Percentiles rank a stretch among this genome's conserved stretches.
These are phyloP conservation scores for Pythium phragmitis DNA, from an alignment of 352 stramenopile species.

Conservation along the genomic window DNA sequence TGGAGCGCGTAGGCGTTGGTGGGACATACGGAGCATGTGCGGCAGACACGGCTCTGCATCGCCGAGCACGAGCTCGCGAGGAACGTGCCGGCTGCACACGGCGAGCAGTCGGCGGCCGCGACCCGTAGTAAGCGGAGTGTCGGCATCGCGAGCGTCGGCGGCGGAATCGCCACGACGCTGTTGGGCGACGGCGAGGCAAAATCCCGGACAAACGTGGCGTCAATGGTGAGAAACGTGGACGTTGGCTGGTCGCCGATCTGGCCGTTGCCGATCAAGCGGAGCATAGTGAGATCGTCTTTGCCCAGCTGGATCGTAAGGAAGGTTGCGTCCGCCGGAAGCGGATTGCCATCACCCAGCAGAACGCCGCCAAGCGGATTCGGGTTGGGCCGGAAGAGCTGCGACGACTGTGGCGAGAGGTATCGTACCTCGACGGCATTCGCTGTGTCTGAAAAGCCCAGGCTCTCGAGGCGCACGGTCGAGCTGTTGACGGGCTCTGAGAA, in stretches of 20 bases:
- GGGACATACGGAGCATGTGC: constrained; percentile 54
- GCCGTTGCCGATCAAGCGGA: constrained; percentile 42
- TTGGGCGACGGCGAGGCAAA: constrained; percentile 42
- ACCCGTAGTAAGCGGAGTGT: constrained; percentile 33
- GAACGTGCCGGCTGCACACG: constrained; percentile 44
- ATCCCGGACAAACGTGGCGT: constrained; percentile 40
- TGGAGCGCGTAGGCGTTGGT: constrained; percentile 52
- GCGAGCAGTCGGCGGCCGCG: constrained; percentile 48
- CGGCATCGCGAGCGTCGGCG: constrained; percentile 4
- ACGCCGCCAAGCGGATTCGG: constrained; percentile 51
- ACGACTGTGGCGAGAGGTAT: constrained; percentile 37
- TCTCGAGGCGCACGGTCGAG: constrained; percentile 31
- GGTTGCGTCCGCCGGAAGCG: constrained; percentile 55
- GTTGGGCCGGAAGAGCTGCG: constrained; percentile 44
- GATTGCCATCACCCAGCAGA: constrained; percentile 39
- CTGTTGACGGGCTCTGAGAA: constrained; percentile 70
- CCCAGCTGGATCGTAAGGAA: constrained; percentile 62
- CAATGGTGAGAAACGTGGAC: constrained; percentile 54
- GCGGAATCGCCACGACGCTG: constrained; percentile 26
- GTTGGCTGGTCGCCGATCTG: constrained; percentile 43
- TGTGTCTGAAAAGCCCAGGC: constrained; percentile 47
- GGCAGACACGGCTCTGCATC: constrained; percentile 51
- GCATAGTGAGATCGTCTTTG: constrained; percentile 32
- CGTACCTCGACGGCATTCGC: constrained; percentile 32
- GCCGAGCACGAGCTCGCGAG: constrained; percentile 61